phyloP scores from a whole-genome alignment of 192 early-diverging fungal species.

The Haplosporangium gracile region DNA sequence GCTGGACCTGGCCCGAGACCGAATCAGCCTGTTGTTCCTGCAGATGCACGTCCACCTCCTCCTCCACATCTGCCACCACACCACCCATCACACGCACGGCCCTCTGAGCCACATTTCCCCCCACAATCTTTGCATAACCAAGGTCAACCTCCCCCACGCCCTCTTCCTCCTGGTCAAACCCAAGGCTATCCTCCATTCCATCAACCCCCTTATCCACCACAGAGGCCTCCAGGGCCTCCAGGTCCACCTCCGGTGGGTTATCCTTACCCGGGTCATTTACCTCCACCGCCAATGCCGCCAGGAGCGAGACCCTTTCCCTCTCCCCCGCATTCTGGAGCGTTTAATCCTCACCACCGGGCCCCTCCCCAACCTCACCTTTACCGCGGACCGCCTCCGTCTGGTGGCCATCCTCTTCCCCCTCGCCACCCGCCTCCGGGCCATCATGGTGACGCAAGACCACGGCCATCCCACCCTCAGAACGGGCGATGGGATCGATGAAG shows the following conservation, averaged over 20 bases:
- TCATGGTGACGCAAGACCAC: conserved; percentile 2
- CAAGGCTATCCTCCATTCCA: neutral
- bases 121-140: conserved; percentile 3
- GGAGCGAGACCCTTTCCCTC: conserved; percentile 1
- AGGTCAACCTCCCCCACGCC: neutral
- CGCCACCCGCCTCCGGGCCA: conserved; percentile 2
- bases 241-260: neutral
- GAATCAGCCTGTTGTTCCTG: neutral
- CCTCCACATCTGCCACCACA: neutral
- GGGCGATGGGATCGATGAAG: conserved; percentile 27
- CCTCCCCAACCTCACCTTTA: conserved; percentile 15
- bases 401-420: neutral
- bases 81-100: conserved; percentile 1
- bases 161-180: neutral
- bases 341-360: conserved; percentile 9
- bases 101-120: neutral
- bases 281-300: conserved; percentile 18
- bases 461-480: neutral
- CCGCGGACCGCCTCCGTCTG: conserved; percentile 13
- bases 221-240: conserved; percentile 1
- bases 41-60: neutral
- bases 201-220: conserved; percentile 9
- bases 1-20: neutral
- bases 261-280: conserved; percentile 2
- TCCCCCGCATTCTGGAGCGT: conserved; percentile 5